Base-by-base conservation (phyloP, 352 stramenopile species). In the Phytopythium delawarense region DNA sequence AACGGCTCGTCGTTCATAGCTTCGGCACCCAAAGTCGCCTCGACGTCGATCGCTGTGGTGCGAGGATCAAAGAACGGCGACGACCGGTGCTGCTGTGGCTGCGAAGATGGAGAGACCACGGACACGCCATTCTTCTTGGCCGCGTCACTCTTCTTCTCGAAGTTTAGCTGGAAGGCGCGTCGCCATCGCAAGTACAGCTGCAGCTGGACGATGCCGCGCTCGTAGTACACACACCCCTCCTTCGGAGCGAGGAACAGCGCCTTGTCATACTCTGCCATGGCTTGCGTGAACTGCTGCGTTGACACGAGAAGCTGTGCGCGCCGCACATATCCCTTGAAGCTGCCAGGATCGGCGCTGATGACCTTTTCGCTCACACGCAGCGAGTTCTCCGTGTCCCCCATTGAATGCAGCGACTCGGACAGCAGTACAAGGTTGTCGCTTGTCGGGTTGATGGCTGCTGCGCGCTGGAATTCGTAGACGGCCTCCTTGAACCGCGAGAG, bases 371-470 rank as follows among this genome's bases (percentile, higher is more conserved):
- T 93, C 53, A 89, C 74, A 15, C 80, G 74, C 56, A 91, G 58
- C 58, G 84, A 89, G 62, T 89, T 90, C 57, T 89, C 81, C 21
- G 84, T 93, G 62, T 93, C 84, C 20, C 84, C 84, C 57, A 91
- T 75, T 13, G 84, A 91, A 59, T 93, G 84, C 2, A 93, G 62
- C 25, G 84, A 88, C 64, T 93, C 84, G 9, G 84, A 93, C 1
- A 93, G 63, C 50, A 93, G 42, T 23, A 89, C 79, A n/a, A 93
- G 67, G 53, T 93, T 93, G 35, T 88, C 84, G 8, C 74, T 79
- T 4, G 74, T 90, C 39, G 81, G 84, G 42, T 87, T 80, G 4
- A 86, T 64, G 16, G 72, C 61, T 25, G 84, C 84, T 1, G 79
- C 81, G 25, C 67, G 74, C 57, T 91, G 76, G 51, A 93, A 91